A percentile compares a stretch with the other conserved stretches of the same genome.
Evolutionary conservation across 192 early-diverging fungal genomes (phyloP).

Genomic region (Gonapodya prolifera): DNA sequence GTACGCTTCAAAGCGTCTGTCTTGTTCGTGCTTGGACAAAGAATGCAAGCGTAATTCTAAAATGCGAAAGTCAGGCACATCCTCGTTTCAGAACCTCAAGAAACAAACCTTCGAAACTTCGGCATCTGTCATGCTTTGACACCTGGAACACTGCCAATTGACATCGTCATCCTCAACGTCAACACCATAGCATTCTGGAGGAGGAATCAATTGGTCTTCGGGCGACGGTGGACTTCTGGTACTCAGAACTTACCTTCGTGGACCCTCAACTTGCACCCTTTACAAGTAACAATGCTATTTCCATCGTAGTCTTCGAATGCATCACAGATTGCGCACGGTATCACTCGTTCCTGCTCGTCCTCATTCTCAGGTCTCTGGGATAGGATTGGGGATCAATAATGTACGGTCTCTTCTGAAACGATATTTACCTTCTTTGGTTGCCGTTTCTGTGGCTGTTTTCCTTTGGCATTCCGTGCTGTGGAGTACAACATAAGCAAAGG

Average conservation of each 20-base stretch:
- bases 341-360: neutral
- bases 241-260: neutral
- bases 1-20: neutral
- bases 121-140: neutral
- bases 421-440: neutral
- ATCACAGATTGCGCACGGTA: neutral
- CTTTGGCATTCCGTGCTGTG: neutral
- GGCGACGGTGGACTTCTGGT: neutral
- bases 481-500: neutral
- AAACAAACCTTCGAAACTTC: neutral
- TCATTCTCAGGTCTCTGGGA: neutral
- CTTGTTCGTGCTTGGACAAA: neutral
- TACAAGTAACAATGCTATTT: neutral
- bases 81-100: neutral
- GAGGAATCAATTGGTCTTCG: neutral
- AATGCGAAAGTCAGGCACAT: neutral
- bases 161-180: neutral
- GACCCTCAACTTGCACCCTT: neutral
- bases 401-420: neutral
- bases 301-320: neutral
- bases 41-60: neutral
- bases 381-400: neutral
- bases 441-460: neutral
- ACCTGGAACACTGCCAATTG: neutral
- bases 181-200: constrained; percentile 1